Evolutionary conservation across 176 grass and related monocot genomes (phyloP), one percentile per base, ranked within the genome.

Genomic region (Raddia distichophylla): DNA sequence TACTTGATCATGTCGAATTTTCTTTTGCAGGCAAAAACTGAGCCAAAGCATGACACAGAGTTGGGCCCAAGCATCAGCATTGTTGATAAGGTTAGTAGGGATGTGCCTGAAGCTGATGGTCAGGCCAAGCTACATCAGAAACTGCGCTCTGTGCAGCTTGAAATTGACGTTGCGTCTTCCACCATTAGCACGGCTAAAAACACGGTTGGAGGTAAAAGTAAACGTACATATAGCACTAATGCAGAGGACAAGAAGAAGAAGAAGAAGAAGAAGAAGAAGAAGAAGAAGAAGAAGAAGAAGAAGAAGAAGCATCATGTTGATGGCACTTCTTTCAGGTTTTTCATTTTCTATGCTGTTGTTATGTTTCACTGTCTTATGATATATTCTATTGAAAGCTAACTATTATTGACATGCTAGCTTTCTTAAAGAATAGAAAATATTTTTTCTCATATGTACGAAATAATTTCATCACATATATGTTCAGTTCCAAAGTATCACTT

Each of bases 81-180:
- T 3, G 3, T 81, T 66, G 79, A 60, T 1, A 17, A 51, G 20
- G 78, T 20, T 46, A 66, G 17, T 22, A 32, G 58, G 53, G 69
- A 14, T 9, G 37, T 60, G 1, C 77, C 85, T 33, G 85, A 85
- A 82, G 51, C 62, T 12, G 79, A 71, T n/a, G 40, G 10, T 3
- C 87, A 77, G 73, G 82, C 70, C 48, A 93, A 87, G 42, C 84
- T 98, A 54, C 84, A 86, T 27, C 90, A 90, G 62, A 91, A 73
- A 71, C 90, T 98, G 72, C 74, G 45, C 2, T 91, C 92, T 0
- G 82, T 98, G 68, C 88, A 98, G 45, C 81, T 98, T 71, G 90
- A 98, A 75, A 93, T 98, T 9, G 78, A 98, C 1, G 92, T 90
- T 3, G 90, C 95, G 34, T 86, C 90, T 80, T 98, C 95, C 63